Evolutionary conservation across 768 basidiomycete species (phyloP).

Genomic region (Xerocomellus dryophilus): DNA sequence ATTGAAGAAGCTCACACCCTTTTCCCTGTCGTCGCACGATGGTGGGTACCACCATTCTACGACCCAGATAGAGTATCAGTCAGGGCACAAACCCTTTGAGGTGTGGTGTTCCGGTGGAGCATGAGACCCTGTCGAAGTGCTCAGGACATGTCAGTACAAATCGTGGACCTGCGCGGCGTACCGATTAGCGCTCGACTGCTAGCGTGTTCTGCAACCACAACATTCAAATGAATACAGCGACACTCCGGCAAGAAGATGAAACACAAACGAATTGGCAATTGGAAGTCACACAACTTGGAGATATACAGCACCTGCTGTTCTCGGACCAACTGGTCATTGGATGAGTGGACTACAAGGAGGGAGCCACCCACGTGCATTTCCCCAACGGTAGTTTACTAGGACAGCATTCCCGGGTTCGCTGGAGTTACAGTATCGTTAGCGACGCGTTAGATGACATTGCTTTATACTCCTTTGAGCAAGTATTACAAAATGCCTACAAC

Average conservation of each 20-base stretch:
- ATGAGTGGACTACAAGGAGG: too few species aligned
- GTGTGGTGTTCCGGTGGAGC: not conserved
- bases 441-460: not conserved
- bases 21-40: not conserved
- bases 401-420: not conserved
- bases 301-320: not conserved
- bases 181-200: not conserved
- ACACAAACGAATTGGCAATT: not conserved
- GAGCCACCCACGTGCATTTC: too few species aligned
- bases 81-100: not conserved
- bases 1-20: not conserved
- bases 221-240: not conserved
- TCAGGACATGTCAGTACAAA: not conserved
- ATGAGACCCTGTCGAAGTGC: not conserved
- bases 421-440: not conserved
- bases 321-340: too few species aligned
- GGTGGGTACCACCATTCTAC: not conserved
- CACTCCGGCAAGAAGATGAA: not conserved
- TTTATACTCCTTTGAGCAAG: not conserved
- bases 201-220: not conserved
- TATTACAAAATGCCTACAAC: not conserved
- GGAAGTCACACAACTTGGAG: too few species aligned
- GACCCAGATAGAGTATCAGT: not conserved
- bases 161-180: not conserved
- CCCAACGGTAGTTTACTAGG: too few species aligned